A percentile compares a stretch with the other conserved stretches of the same genome.
Conservation (phyloP, 1,284 basidiomycete genomes). For the Ustilago sp. region DNA sequence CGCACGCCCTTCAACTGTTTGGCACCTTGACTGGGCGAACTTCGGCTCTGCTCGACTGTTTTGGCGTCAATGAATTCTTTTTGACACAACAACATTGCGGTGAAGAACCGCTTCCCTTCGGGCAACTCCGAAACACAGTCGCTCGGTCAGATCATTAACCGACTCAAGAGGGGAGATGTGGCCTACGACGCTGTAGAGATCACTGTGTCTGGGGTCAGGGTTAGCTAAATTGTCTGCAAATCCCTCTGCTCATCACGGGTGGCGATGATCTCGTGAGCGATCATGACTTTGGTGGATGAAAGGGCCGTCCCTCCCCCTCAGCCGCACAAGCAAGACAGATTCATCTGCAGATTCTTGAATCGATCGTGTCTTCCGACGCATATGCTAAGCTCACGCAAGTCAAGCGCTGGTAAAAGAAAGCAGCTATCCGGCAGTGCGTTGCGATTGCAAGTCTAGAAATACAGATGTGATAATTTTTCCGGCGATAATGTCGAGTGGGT, state of each 20-base stretch:
- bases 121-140: neutral
- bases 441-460: slow-evolving; percentile 10
- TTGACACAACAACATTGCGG: neutral
- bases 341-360: neutral
- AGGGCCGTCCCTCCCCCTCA: neutral
- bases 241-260: neutral
- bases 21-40: no score
- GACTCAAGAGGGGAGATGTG: neutral
- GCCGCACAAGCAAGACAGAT: neutral
- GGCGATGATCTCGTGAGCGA: neutral
- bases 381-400: neutral
- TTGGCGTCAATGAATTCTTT: no score
- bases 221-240: neutral
- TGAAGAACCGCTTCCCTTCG: slow-evolving; percentile 1
- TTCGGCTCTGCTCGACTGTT: no score
- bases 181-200: neutral
- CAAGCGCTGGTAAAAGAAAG: neutral
- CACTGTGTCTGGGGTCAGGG: neutral
- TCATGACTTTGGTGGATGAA: neutral
- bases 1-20: no score
- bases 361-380: neutral
- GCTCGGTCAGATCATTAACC: neutral
- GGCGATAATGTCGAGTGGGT: neutral
- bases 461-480: neutral
- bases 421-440: neutral